A percentile compares a stretch with the other conserved stretches of the same genome.
phyloP scores from a whole-genome alignment of 345 rosid genomes.

The Aegle marmelos region DNA sequence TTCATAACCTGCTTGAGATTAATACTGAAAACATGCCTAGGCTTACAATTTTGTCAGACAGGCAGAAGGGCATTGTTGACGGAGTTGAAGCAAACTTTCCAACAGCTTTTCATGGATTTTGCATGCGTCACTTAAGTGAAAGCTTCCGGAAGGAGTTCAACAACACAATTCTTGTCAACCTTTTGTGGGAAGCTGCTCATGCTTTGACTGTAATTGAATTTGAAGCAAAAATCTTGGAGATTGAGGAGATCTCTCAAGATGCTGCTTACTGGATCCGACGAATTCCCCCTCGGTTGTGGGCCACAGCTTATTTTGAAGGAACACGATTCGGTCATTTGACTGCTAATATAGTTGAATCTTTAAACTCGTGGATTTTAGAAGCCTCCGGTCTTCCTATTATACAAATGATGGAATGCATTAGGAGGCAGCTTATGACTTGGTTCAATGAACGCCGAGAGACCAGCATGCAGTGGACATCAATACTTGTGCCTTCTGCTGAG shows the following conservation, averaged over 20 bases:
- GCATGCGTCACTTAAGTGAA: constrained; percentile 94
- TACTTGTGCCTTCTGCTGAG: constrained; percentile 93
- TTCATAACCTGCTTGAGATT: constrained; percentile 85
- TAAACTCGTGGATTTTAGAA: constrained; percentile 86
- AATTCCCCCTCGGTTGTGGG: constrained; percentile 95
- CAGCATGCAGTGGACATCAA: constrained; percentile 94
- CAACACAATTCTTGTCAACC: constrained; percentile 84
- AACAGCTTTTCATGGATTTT: constrained; percentile 94
- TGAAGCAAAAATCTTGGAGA: constrained; percentile 83
- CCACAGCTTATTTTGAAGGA: constrained; percentile 94
- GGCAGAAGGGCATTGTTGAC: constrained; percentile 85
- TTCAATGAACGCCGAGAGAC: constrained; percentile 91
- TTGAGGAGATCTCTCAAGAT: constrained; percentile 89
- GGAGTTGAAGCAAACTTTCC: constrained; percentile 94
- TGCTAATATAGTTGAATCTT: constrained; percentile 77
- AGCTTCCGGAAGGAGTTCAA: constrained; percentile 94
- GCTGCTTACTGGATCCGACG: constrained; percentile 93
- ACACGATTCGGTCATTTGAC: constrained; percentile 88
- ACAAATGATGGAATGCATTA: constrained; percentile 98
- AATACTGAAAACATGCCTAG: constrained; percentile 97
- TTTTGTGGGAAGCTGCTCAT: constrained; percentile 95
- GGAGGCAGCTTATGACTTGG: constrained; percentile 99
- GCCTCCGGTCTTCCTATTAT: constrained; percentile 97
- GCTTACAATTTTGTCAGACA: constrained; percentile 89
- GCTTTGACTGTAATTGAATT: constrained; percentile 86